Evolutionary conservation across 768 basidiomycete species (phyloP), one percentile per base, ranked within the genome.

Genomic region (Phaffia australis): DNA sequence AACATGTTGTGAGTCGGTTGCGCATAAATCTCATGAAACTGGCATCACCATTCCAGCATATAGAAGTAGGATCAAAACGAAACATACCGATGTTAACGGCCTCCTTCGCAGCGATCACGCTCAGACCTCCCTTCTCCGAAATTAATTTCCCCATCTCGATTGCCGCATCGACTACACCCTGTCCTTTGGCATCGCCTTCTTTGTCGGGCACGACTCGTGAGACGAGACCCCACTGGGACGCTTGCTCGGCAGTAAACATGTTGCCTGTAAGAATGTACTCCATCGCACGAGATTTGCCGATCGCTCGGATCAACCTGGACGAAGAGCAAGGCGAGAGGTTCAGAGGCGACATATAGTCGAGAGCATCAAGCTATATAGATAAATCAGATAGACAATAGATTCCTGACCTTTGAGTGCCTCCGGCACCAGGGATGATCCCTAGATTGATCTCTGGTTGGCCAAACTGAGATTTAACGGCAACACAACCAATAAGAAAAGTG

Each of bases 271-370:
- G 81, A 54, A 89, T 83, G 76, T 97, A 79, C 74, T 98, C 94
- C 94, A 97, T 98, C 19, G 92, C 82, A 69, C 88, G 84, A 11
- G 89, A 89, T 78, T 95, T 97, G 54, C 94, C 94, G 74, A 97
- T 95, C 69, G 89, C 85, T 62, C 35, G 32, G 19, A 63, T 49
- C 50, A 63, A 54, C 21, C 63, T 63, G 18, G 18, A 46, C 19
- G 9, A 35, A 60, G 35, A 35, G 23, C 58, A 27, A 23, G 42
- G 30, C 16, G 25, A 16, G n/a, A n/a, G 19, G 5, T 35, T 35
- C 5, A 30, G 18, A 29, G 8, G 56, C 29, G 56, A 58, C 27
- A 42, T 42, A 11, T 5, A 42, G 35, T 11, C 35, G 35, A n/a
- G 27, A 54, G 8, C 5, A 16, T 16, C 16, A 54, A 54, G 4